Evolutionary conservation across 1,284 basidiomycete genomes (phyloP), one percentile per base, ranked within the genome.

Genomic region (Hypsizygus ulmarius): DNA sequence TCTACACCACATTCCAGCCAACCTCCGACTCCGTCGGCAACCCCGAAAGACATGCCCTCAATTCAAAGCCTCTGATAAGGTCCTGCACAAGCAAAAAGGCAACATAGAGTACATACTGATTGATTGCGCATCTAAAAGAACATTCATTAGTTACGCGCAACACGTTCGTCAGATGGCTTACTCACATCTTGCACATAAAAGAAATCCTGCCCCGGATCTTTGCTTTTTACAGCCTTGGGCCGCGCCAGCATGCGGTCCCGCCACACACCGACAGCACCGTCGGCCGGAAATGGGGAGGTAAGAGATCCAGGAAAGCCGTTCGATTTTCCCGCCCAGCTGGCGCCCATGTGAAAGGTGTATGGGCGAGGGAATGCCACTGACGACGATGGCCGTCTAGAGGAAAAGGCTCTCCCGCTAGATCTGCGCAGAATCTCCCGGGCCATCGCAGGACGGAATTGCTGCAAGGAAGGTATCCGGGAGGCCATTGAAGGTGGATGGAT

Each of bases 21-120:
- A n/a, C 72, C 75, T 15, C 75, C 74, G 11, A 78, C 72, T 2
- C 76, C 76, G 51, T 78, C 76, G 45, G 75, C 73, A 15, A 77
- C 71, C 27, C 90, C 90, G 47, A 94, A 73, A 3, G 87, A 80
- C n/a, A 91, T 64, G 25, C 90, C 90, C 81, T 90, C 77, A 77
- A 73, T 47, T 36, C 47, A 45, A 16, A 38, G 40, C 34, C 44
- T 32, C 43, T 79, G 45, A 43, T 37, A 47, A n/a, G 50, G 38
- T 25, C 41, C 40, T 29, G 43, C 15, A 37, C 49, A 27, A 48
- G 46, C 39, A 40, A 50, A n/a, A 18, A 16, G 52, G 52, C 55
- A 25, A 46, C 40, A 33, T 6, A n/a, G 43, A 63, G 65, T 58
- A 80, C 82, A 70, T 74, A 90, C 88, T 74, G 87, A 90, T 54